These are phyloP conservation scores for Hymenoscyphus fraxineus DNA, from an alignment of 2,329 filamentous ascomycete genomes.

Conservation along the genomic window DNA sequence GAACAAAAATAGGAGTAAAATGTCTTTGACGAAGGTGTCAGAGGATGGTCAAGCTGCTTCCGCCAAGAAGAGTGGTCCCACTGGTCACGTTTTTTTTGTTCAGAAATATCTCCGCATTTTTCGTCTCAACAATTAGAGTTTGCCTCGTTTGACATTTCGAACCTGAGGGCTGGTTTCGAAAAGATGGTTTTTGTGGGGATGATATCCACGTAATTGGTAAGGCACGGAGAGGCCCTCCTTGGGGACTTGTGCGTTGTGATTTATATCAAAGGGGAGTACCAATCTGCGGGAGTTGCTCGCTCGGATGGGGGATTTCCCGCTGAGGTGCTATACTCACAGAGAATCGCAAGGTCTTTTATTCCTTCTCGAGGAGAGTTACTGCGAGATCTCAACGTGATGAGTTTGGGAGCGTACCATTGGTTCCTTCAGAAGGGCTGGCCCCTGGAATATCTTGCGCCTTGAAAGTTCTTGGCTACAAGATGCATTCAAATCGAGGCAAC, in stretches of 20 bases:
- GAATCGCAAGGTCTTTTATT: neutral
- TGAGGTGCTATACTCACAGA: no score
- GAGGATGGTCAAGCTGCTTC: neutral
- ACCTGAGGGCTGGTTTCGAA: neutral
- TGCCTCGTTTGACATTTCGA: neutral
- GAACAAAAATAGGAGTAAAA: neutral
- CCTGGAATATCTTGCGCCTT: neutral
- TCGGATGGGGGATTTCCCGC: no score
- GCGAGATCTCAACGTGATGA: neutral
- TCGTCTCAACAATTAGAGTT: neutral
- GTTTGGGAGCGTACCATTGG: neutral
- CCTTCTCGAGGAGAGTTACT: neutral
- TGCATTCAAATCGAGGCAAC: neutral
- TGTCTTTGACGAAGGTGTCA: neutral
- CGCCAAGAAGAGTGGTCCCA: neutral
- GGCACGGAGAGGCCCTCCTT: neutral
- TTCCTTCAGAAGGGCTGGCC: neutral
- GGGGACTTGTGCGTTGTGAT: no score
- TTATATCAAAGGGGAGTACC: no score
- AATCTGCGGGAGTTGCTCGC: no score
- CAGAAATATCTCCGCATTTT: neutral
- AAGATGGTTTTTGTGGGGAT: neutral
- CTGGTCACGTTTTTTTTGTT: neutral
- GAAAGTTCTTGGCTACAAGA: neutral
- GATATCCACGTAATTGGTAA: neutral